Evolutionary conservation across 1,284 basidiomycete genomes (phyloP).

Genomic region (Rhodotorula sp.): DNA sequence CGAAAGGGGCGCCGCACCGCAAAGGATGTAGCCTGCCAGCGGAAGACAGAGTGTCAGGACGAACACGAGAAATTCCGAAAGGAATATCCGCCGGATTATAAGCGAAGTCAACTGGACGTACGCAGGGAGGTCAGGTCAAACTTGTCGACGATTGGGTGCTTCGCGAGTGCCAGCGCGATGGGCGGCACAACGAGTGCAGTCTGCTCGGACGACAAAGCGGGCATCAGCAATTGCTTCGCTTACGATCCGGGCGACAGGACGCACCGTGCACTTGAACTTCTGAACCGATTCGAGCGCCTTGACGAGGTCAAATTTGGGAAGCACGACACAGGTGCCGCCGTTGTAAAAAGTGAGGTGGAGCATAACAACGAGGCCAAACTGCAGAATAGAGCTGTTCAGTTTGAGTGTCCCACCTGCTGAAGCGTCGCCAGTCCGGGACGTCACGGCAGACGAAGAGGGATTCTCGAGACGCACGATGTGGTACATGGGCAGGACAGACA

Average conservation of each 20-base stretch:
- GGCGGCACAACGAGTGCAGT: slow-evolving; percentile 41
- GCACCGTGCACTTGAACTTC: slow-evolving; percentile 28
- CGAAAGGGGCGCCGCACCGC: slow-evolving; percentile 34
- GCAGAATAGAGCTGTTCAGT: background rate
- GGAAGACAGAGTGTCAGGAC: too few species aligned
- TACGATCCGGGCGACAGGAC: background rate
- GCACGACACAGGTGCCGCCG: slow-evolving; percentile 32
- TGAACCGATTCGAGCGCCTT: slow-evolving; percentile 29
- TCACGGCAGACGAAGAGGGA: too few species aligned
- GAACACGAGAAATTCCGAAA: background rate
- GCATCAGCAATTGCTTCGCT: background rate
- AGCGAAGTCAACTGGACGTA: background rate
- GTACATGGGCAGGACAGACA: slow-evolving; percentile 25
- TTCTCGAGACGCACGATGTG: slow-evolving; percentile 2
- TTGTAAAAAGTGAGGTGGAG: slow-evolving; percentile 30
- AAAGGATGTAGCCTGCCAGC: slow-evolving; percentile 29
- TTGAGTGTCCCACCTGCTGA: too few species aligned
- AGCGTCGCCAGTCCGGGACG: too few species aligned
- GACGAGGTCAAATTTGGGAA: slow-evolving; percentile 38
- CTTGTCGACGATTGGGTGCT: slow-evolving; percentile 40
- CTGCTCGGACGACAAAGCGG: background rate
- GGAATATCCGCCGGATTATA: too few species aligned
- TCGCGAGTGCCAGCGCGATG: slow-evolving; percentile 40
- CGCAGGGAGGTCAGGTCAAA: slow-evolving; percentile 36
- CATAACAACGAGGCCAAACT: slow-evolving; percentile 35